Percentiles rank a stretch among this genome's conserved stretches.
These are phyloP conservation scores for Lachnellula arida DNA, from an alignment of 2,329 filamentous ascomycete genomes.

Conservation along the genomic window DNA sequence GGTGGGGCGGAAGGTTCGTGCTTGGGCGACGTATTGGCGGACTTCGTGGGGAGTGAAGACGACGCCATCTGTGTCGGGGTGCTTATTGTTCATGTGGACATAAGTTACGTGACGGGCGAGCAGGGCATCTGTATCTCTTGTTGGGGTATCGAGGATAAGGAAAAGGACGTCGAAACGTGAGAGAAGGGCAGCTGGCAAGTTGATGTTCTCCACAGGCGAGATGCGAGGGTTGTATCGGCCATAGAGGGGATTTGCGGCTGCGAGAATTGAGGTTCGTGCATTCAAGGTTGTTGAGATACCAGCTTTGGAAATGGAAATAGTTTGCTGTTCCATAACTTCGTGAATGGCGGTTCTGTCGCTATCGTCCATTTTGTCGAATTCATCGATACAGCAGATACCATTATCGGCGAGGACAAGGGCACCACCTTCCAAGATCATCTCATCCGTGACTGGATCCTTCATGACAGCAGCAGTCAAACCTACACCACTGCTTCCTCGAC, in stretches of 20 bases:
- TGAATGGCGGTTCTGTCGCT: constrained; percentile 74
- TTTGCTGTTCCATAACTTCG: constrained; percentile 87
- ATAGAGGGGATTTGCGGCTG: constrained; percentile 94
- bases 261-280: constrained; percentile 90
- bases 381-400: constrained; percentile 79
- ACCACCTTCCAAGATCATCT: constrained; percentile 75
- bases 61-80: constrained; percentile 74
- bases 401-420: constrained; percentile 76
- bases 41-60: constrained; percentile 92
- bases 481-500: constrained; percentile 75
- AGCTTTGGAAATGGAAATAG: constrained; percentile 80
- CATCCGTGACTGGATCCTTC: constrained; percentile 73
- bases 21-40: constrained; percentile 90
- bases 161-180: constrained; percentile 98
- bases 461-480: constrained; percentile 79
- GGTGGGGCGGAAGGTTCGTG: constrained; percentile 80
- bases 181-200: constrained; percentile 91
- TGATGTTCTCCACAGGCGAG: constrained; percentile 98
- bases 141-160: constrained; percentile 90
- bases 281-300: constrained; percentile 97
- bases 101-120: constrained; percentile 92
- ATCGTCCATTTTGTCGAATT: constrained; percentile 85
- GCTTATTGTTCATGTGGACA: constrained; percentile 94
- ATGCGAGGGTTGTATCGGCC: constrained; percentile 97
- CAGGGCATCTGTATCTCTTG: constrained; percentile 84